Conservation (phyloP, 306 rosid species). For the Cicer pinnatifidum region DNA sequence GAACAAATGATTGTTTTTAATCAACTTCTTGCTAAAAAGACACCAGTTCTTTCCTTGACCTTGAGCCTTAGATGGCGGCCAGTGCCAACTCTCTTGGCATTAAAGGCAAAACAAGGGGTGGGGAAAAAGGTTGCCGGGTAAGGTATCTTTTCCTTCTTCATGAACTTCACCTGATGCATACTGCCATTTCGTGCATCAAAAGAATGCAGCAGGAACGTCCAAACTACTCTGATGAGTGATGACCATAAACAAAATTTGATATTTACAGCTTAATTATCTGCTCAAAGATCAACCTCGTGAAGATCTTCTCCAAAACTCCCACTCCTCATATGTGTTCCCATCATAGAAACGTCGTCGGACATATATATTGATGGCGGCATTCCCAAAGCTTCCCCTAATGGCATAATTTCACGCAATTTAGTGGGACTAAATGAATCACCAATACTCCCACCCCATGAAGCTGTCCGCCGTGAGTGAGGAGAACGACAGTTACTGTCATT, state of each 20-base stretch:
- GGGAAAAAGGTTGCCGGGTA: neutral
- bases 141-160: constrained; percentile 35
- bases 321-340: constrained; percentile 47
- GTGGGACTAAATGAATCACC: constrained; percentile 54
- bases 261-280: constrained; percentile 69
- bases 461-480: constrained; percentile 69
- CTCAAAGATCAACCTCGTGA: constrained; percentile 85
- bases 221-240: constrained; percentile 54
- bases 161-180: constrained; percentile 48
- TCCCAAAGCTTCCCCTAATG: constrained; percentile 63
- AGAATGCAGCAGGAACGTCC: constrained; percentile 50
- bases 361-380: constrained; percentile 55
- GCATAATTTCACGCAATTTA: constrained; percentile 45
- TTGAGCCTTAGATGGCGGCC: constrained; percentile 44
- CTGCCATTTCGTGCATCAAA: constrained; percentile 38
- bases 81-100: constrained; percentile 47
- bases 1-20: constrained; percentile 72
- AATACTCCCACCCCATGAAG: constrained; percentile 80
- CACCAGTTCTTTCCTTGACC: constrained; percentile 46
- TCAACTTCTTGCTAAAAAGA: constrained; percentile 42
- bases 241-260: constrained; percentile 74
- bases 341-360: constrained; percentile 52
- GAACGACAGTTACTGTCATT: constrained; percentile 40
- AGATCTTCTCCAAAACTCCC: constrained; percentile 73
- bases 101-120: constrained; percentile 41